Evolutionary conservation across 306 rosid genomes (phyloP), one percentile per base, ranked within the genome.

Genomic region (Castanopsis chinensis): DNA sequence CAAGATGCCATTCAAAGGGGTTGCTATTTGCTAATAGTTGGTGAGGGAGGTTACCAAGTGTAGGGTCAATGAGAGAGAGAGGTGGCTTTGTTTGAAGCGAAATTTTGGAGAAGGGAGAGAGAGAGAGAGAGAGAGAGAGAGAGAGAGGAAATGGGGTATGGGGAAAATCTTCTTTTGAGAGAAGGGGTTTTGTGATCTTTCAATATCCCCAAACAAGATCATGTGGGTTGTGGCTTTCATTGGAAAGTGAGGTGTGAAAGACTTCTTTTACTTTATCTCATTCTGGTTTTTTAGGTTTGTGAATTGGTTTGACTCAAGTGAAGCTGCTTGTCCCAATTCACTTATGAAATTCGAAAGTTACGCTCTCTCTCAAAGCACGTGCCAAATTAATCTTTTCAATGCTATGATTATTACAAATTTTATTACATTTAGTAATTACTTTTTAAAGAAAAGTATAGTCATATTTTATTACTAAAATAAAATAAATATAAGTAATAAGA

Each of bases 221-320:
- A 91, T 87, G 95, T 87, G 92, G 88, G 85, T 75, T 80, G 90
- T 83, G 85, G 88, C 79, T 86, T 89, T 89, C 90, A 57, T 85
- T 76, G 86, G 90, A 92, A 87, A 90, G 87, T 79, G 85, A 83
- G 83, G 82, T 75, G 73, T 79, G 86, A 89, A 68, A 37, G 83
- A 71, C 74, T 71, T 70, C 63, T 69, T 74, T 51, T 76, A 82
- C 87, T 81, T 76, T 76, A 53, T 75, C 64, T 69, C 79, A 75
- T 63, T 56, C 67, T 81, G 72, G 12, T 75, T 80, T 75, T 81
- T 64, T 78, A 55, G 83, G 75, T 74, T 69, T 73, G 67, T 67
- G 68, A 78, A 61, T 52, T 69, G 83, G 74, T 90, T 88, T 87
- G 89, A 81, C 88, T 79, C 79, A 27, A 72, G 59, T 72, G 57